These are phyloP conservation scores for Colletotrichum somersetense DNA, from an alignment of 2,329 filamentous ascomycete genomes.

Conservation along the genomic window DNA sequence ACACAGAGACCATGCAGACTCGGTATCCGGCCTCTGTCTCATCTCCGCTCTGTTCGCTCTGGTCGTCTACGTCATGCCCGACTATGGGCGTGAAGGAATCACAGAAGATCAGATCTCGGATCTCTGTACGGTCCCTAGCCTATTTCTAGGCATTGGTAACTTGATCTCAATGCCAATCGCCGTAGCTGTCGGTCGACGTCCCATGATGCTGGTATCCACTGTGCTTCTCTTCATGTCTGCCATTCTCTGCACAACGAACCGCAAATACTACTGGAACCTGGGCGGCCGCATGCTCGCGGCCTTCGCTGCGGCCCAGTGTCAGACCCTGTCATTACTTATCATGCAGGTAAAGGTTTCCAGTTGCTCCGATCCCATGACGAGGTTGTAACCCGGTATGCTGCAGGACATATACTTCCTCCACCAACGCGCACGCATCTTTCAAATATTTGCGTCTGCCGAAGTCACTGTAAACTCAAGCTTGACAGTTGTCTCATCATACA, in stretches of 20 bases:
- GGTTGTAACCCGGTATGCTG: background rate
- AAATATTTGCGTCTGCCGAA: slow-evolving; percentile 31
- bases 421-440: slow-evolving; percentile 31
- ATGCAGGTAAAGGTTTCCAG: slow-evolving; percentile 14
- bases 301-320: slow-evolving; percentile 27
- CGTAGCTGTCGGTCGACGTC: slow-evolving; percentile 49
- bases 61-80: slow-evolving; percentile 43
- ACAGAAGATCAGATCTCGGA: slow-evolving; percentile 40
- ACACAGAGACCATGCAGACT: slow-evolving; percentile 12
- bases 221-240: slow-evolving; percentile 46
- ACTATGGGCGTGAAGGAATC: slow-evolving; percentile 41
- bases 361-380: no score
- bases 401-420: slow-evolving; percentile 37
- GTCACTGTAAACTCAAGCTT: slow-evolving; percentile 29
- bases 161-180: slow-evolving; percentile 53
- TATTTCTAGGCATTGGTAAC: slow-evolving; percentile 48
- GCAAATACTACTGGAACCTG: no score
- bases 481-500: slow-evolving; percentile 28
- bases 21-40: slow-evolving; percentile 41
- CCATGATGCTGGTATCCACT: slow-evolving; percentile 48
- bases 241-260: slow-evolving; percentile 40
- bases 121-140: slow-evolving; percentile 49
- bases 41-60: slow-evolving; percentile 40
- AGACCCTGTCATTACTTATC: slow-evolving; percentile 30
- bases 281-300: slow-evolving; percentile 21